A percentile compares a stretch with the other conserved stretches of the same genome.
Conservation (phyloP, 345 rosid genomes). For the Rhodomyrtus tomentosa region DNA sequence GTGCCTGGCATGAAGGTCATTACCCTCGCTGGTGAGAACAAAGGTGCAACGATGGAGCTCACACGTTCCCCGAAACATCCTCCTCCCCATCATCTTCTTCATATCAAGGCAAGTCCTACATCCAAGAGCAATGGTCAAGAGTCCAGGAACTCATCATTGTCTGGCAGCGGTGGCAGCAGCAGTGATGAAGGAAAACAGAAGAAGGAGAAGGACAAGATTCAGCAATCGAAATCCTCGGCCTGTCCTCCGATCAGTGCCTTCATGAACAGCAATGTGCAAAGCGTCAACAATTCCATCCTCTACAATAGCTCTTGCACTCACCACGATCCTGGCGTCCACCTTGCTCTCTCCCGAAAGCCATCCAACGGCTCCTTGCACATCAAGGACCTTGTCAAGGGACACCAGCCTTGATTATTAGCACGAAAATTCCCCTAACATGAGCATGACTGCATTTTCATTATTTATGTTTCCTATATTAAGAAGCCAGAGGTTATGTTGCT, state of each 20-base stretch:
- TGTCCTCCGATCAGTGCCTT: conserved; percentile 40
- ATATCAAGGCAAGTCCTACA: conserved; percentile 10
- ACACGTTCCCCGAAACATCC: conserved; percentile 26
- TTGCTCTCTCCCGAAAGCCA: conserved; percentile 40
- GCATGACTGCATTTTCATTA: neutral
- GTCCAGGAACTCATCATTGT: conserved; percentile 8
- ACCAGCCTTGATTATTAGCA: neutral
- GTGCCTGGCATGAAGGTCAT: conserved; percentile 33
- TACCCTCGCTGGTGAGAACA: conserved; percentile 86
- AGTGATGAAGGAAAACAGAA: conserved; percentile 24
- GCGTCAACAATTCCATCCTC: conserved; percentile 72
- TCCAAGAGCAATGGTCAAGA: conserved; percentile 7
- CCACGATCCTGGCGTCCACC: conserved; percentile 82
- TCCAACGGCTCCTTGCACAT: conserved; percentile 14
- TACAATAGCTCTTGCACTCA: conserved; percentile 49
- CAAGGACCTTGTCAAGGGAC: conserved; percentile 25
- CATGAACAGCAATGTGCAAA: conserved; percentile 83
- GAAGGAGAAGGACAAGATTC: conserved; percentile 17
- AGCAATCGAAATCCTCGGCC: conserved; percentile 1
- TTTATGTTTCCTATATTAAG: neutral
- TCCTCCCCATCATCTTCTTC: conserved; percentile 1
- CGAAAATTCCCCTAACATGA: neutral
- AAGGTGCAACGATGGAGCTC: conserved; percentile 83
- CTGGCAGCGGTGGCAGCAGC: conserved; percentile 26
- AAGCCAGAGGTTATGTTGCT: neutral